Percentiles rank a stretch among this genome's conserved stretches.
These are phyloP conservation scores for Amanita rimosa DNA, from an alignment of 768 basidiomycete genomes.

Conservation along the genomic window DNA sequence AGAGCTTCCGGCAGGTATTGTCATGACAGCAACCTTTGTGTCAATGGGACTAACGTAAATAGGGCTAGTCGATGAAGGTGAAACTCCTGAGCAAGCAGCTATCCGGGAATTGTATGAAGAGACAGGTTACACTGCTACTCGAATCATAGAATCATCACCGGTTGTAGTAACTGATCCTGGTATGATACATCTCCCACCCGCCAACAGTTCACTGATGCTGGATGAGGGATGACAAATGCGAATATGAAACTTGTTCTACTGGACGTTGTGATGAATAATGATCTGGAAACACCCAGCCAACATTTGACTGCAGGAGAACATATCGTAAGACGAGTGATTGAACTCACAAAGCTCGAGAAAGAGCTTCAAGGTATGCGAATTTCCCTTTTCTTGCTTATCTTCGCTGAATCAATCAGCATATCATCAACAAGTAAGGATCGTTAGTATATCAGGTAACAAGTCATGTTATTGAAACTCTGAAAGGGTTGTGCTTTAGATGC, in stretches of 20 bases:
- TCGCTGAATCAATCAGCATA: constrained; percentile 32
- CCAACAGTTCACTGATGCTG: constrained; percentile 2
- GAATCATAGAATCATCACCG: constrained; percentile 52
- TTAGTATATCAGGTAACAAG: not conserved
- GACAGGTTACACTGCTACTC: constrained; percentile 70
- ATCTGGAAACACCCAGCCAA: constrained; percentile 58
- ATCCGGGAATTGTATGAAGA: constrained; percentile 89
- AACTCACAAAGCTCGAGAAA: constrained; percentile 47
- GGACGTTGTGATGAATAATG: constrained; percentile 52
- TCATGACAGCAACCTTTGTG: not conserved
- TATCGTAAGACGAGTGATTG: constrained; percentile 64
- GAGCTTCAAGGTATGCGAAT: constrained; percentile 50
- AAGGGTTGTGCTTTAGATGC: constrained; percentile 68
- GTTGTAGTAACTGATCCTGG: constrained; percentile 64
- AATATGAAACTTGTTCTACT: constrained; percentile 85
- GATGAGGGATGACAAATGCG: constrained; percentile 81
- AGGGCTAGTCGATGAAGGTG: constrained; percentile 81
- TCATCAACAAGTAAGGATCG: constrained; percentile 34
- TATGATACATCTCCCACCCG: constrained; percentile 14
- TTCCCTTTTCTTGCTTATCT: not conserved
- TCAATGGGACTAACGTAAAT: not conserved
- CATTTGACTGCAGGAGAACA: constrained; percentile 83
- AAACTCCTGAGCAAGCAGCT: constrained; percentile 72
- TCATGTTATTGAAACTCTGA: not conserved
- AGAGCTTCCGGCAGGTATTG: constrained; percentile 29